Conservation (phyloP, 2,329 filamentous ascomycete genomes). For the Venturia nashicola region DNA sequence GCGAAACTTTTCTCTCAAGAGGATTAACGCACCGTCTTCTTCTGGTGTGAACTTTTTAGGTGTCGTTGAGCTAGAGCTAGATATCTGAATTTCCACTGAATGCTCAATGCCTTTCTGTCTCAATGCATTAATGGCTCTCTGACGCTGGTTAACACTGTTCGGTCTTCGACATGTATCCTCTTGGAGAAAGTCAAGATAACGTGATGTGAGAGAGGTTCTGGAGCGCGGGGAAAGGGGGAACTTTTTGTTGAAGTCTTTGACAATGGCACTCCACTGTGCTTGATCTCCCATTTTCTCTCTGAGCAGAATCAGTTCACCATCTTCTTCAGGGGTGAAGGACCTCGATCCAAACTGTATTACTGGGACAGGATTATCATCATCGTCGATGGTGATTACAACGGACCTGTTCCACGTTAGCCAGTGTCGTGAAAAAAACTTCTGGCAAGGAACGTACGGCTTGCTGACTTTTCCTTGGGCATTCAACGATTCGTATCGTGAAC, state of each 20-base stretch:
- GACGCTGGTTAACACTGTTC: background rate
- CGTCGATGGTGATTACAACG: background rate
- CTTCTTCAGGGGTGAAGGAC: background rate
- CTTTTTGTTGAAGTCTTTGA: background rate
- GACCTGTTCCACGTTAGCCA: background rate
- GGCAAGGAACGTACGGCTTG: background rate
- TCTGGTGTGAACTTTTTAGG: background rate
- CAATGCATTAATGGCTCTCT: background rate
- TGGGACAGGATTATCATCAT: background rate
- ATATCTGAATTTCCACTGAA: background rate
- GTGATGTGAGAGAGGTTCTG: background rate
- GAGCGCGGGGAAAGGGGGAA: background rate
- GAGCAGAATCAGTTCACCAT: background rate
- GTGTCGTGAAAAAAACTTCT: background rate
- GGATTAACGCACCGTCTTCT: constrained; percentile 2
- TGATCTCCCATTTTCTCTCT: background rate
- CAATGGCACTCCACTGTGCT: background rate
- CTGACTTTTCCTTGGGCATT: background rate
- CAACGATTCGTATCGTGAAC: background rate
- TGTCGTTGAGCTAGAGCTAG: background rate
- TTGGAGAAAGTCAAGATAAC: background rate
- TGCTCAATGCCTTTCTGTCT: background rate
- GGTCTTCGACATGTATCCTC: background rate
- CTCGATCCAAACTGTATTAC: background rate
- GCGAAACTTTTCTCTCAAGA: background rate